Base-by-base conservation (phyloP, 2,329 filamentous ascomycete genomes). In the Venturia nashicola region DNA sequence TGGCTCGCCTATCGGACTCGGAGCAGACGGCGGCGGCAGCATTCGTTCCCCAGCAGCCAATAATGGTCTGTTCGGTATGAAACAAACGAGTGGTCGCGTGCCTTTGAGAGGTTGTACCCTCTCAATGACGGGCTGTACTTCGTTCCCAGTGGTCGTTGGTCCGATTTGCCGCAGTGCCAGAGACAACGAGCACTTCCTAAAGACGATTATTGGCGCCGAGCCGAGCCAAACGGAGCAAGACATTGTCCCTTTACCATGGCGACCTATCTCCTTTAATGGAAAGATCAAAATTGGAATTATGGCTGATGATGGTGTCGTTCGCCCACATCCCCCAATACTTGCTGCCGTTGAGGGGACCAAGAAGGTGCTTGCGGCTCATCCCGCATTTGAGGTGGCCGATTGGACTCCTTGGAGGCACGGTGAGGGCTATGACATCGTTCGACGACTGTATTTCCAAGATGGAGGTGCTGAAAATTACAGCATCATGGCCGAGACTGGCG, bases 271-370 rank as follows among this genome's bases (percentile, higher is more conserved):
- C 0, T 72, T 79, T 7, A 43, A 67, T 1, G 3, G 34, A 40
- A 36, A 60, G 57, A 40, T 88, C 32, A 81, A 76, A 48, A 75
- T 90, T 62, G 86, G 77, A 5, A 80, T 89, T 39, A 77, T 89
- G 72, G 85, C 81, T 79, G 76, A 86, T 71, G 87, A 90, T 70
- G 83, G 81, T 12, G 77, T 85, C 61, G 86, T 88, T 5, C 77
- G 73, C 5, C 87, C 87, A 0, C 87, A 88, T 61, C 86, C 87
- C 2, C 87, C 87, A 0, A 79, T 89, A 3, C 73, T 77, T 0
- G 78, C 85, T 5, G 86, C 83, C 0, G 71, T 89, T 8, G 71
- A 74, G 3, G 71, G 76, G 6, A 73, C 82, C 0, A 77, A 76
- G 0, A 71, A 42, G 27, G 48, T 54, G 23, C 48, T 54, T 54